These are phyloP conservation scores for Lactarius pseudohatsudake DNA, from an alignment of 768 basidiomycete species.

Conservation along the genomic window DNA sequence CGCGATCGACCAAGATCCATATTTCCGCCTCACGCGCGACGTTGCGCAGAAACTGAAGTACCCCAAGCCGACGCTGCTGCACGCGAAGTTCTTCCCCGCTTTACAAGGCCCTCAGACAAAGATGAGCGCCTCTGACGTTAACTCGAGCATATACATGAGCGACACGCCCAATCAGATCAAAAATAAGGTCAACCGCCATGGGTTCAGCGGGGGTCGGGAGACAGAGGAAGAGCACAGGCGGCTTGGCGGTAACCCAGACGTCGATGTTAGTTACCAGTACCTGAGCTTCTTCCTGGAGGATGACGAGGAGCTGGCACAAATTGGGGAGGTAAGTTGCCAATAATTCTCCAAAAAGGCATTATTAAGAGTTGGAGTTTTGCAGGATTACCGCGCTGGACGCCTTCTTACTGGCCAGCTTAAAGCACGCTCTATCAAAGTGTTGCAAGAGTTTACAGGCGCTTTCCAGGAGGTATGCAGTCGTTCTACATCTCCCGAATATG, in stretches of 20 bases:
- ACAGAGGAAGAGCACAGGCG: constrained; percentile 93
- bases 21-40: constrained; percentile 97
- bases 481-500: constrained; percentile 3
- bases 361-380: constrained; percentile 4
- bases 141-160: constrained; percentile 94
- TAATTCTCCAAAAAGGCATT: neutral
- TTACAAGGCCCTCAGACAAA: constrained; percentile 98
- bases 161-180: constrained; percentile 93
- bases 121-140: constrained; percentile 96
- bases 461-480: constrained; percentile 72
- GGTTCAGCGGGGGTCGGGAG: constrained; percentile 93
- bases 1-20: constrained; percentile 96
- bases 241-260: constrained; percentile 88
- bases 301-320: constrained; percentile 76
- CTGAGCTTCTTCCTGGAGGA: constrained; percentile 94
- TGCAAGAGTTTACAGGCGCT: constrained; percentile 79
- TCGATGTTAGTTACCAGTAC: constrained; percentile 96
- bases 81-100: constrained; percentile 98
- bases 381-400: constrained; percentile 92
- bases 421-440: constrained; percentile 74
- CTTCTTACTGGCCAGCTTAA: constrained; percentile 92
- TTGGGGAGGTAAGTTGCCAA: constrained; percentile 63
- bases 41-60: constrained; percentile 93
- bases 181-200: constrained; percentile 95
- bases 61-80: constrained; percentile 89